These are phyloP conservation scores for Crithidia bombi DNA, from an alignment of 208 protist genomes.

Conservation along the genomic window DNA sequence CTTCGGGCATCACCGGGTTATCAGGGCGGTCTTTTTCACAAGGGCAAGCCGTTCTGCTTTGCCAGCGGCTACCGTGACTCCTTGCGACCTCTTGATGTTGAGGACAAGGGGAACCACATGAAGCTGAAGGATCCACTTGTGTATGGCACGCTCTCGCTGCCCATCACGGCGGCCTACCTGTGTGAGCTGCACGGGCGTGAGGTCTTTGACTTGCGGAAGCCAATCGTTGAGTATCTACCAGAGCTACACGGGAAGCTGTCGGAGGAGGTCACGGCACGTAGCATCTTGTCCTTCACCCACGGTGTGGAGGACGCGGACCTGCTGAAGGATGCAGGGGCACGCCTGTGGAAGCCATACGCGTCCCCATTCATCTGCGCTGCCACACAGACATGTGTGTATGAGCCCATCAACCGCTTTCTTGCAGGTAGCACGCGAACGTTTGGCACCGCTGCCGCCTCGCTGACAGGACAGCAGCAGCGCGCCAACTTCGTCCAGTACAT, in stretches of 20 bases:
- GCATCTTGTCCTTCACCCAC: constrained; percentile 64
- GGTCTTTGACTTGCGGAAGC: constrained; percentile 61
- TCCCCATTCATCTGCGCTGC: constrained; percentile 46
- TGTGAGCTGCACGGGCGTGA: constrained; percentile 76
- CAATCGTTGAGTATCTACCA: constrained; percentile 64
- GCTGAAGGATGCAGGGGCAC: constrained; percentile 47
- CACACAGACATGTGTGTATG: constrained; percentile 50
- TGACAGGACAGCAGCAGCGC: constrained; percentile 68
- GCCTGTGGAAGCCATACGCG: constrained; percentile 21
- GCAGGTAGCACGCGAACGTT: constrained; percentile 23
- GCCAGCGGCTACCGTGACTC: constrained; percentile 81
- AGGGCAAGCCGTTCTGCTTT: constrained; percentile 80
- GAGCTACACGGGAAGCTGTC: constrained; percentile 56
- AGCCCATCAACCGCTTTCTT: constrained; percentile 67
- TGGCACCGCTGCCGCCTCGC: not conserved
- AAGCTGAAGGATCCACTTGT: constrained; percentile 80
- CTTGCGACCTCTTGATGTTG: constrained; percentile 60
- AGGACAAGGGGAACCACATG: constrained; percentile 90
- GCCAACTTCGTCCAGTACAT: constrained; percentile 74
- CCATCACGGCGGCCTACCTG: constrained; percentile 75
- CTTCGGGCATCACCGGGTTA: constrained; percentile 75
- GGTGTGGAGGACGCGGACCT: constrained; percentile 59
- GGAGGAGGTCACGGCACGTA: constrained; percentile 56
- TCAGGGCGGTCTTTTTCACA: constrained; percentile 81
- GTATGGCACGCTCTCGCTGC: constrained; percentile 68